Evolutionary conservation across 2,329 filamentous ascomycete genomes (phyloP), one percentile per base, ranked within the genome.

Genomic region (Lecanicillium sp.): DNA sequence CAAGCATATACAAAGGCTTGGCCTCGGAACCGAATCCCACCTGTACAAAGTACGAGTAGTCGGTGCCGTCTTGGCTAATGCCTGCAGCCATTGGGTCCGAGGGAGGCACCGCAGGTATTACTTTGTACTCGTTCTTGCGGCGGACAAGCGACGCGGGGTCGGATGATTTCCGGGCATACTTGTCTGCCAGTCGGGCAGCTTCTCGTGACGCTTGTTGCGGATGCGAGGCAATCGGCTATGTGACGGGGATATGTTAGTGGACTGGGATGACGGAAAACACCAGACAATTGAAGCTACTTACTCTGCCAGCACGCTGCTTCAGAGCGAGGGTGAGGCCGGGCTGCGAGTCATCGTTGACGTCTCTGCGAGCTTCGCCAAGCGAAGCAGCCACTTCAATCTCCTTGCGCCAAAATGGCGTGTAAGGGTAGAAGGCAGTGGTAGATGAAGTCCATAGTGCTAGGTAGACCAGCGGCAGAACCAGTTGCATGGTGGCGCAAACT

Each of bases 31-130:
- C 79, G 13, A 84, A 53, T 25, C 62, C 50, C 13, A 72, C 73
- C 51, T 77, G 58, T 31, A 77, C 59, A 48, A 83, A 82, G 57
- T 84, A 83, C 2, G 77, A 79, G 47, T 72, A 79, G 51, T 84
- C 79, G 13, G 72, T 74, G 13, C 78, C 79, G 52, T 82, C 78
- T 52, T 84, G 79, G 50, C 74, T 58, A 39, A 84, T 64, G 9
- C 76, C 75, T 9, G 65, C 68, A 29, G 70, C 71, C 48, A 74
- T 64, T 22, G 66, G 55, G 12, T 61, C 58, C 1, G 62, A 59
- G 1, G 77, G 65, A 2, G 64, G 52, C 10, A 50, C 56, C 1
- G 76, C 72, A 17, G 63, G 50, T 46, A 69, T 62, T 11, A 78
- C 55, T 2, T 59, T 50, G 49, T 71, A 79, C 3, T 58, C 51